These are phyloP conservation scores for Phyllosticta citriasiana DNA, from an alignment of 2,329 filamentous ascomycete species.

Conservation along the genomic window DNA sequence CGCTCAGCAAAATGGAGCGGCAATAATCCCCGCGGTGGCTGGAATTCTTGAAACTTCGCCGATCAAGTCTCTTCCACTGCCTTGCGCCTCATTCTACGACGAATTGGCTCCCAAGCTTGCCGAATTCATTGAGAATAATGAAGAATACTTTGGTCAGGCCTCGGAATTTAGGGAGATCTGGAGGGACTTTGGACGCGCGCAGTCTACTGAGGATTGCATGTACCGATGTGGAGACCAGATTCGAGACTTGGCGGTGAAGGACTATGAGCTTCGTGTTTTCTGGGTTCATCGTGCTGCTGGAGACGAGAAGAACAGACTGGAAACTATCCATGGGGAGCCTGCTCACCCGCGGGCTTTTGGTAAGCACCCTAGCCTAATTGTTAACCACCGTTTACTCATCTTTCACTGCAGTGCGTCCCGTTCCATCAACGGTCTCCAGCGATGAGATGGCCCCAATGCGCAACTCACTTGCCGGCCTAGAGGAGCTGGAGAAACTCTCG, in stretches of 20 bases:
- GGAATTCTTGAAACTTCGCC: background rate
- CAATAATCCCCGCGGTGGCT: background rate
- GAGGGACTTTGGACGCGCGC: background rate
- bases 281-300: background rate
- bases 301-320: background rate
- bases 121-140: background rate
- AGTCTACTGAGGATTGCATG: background rate
- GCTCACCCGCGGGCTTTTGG: background rate
- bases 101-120: background rate
- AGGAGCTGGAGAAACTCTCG: background rate
- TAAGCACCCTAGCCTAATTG: too few species aligned
- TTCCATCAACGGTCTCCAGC: background rate
- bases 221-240: background rate
- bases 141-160: background rate
- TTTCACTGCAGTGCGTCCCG: background rate
- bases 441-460: background rate
- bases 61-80: background rate
- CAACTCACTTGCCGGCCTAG: background rate
- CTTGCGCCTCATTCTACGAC: background rate
- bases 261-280: background rate
- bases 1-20: background rate
- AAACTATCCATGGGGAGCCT: background rate
- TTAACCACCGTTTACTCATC: too few species aligned
- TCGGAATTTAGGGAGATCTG: background rate
- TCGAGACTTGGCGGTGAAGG: background rate